Evolutionary conservation across 345 rosid genomes (phyloP), one percentile per base, ranked within the genome.

Genomic region (Isatis tinctoria): DNA sequence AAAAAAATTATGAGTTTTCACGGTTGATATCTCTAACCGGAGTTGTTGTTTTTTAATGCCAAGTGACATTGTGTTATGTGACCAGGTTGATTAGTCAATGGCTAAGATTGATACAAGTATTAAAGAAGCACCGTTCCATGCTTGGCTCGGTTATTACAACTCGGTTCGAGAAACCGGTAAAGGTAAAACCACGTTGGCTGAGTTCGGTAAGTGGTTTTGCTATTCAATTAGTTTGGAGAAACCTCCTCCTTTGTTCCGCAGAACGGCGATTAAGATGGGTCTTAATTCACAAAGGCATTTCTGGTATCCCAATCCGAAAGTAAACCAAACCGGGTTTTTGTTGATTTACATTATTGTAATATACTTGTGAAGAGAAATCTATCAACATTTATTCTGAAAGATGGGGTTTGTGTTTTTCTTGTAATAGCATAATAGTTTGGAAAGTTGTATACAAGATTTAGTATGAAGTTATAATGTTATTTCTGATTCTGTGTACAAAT

Each of bases 101-200:
- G 81, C 74, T 39, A 92, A 85, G 82, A 77, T 96, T 52, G 99
- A 90, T 77, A 82, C 79, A 30, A 88, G 89, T 70, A 70, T 89
- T 60, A 92, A 89, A 83, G 99, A 96, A 84, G 98, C 87, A 60
- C 97, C 98, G 13, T 96, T 89, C 82, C 96, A 90, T 82, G 90
- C 96, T 54, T 96, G 99, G 97, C 95, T 96, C 41, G 94, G 93
- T 41, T 96, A 92, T 52, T 96, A 95, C 64, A 92, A 86, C 83
- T 92, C 98, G 3, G 85, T 96, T 80, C 78, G 85, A 60, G 87
- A 89, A 81, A 90, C 87, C n/a, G 93, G 98, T 62, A 78, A 98
- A 71, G 97, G 89, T 63, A 96, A 96, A 74, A 96, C 96, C 27
- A 85, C 84, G 0, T 88, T 96, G 7, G 96, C 86, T 1, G 98